Percentiles rank a stretch among this genome's conserved stretches.
phyloP scores from a whole-genome alignment of 163 green algal species.

The Chlorella variabilis region DNA sequence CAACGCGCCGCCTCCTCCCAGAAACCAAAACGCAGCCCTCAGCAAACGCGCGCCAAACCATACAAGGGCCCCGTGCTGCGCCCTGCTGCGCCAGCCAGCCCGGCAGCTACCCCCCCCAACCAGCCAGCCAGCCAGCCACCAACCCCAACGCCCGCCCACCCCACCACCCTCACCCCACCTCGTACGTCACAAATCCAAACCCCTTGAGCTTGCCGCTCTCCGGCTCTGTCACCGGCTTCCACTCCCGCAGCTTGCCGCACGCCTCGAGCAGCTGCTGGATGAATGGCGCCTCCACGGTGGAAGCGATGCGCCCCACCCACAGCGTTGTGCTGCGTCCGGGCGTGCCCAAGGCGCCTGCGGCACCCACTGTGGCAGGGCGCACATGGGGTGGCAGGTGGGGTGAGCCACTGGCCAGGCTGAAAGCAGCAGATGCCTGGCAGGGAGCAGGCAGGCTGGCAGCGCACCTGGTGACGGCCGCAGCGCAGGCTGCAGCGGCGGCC shows the following conservation, averaged over 20 bases:
- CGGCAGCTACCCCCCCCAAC: too few species aligned
- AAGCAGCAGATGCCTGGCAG: background rate
- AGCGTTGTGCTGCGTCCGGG: constrained; percentile 72
- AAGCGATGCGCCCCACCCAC: constrained; percentile 94
- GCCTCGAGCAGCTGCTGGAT: constrained; percentile 78
- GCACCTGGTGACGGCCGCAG: background rate
- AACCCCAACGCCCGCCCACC: too few species aligned
- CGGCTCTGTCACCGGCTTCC: constrained; percentile 87
- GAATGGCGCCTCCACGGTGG: constrained; percentile 67
- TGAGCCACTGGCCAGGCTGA: too few species aligned
- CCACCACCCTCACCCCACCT: too few species aligned
- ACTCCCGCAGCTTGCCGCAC: constrained; percentile 80
- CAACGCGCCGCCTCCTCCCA: too few species aligned
- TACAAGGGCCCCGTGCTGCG: too few species aligned
- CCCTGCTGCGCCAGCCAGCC: too few species aligned
- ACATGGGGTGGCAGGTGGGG: background rate
- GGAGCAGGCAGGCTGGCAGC: too few species aligned
- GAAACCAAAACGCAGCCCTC: too few species aligned
- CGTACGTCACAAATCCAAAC: constrained; percentile 91
- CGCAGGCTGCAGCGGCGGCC: background rate
- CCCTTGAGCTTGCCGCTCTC: constrained; percentile 82
- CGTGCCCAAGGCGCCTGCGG: too few species aligned
- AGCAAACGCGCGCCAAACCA: too few species aligned
- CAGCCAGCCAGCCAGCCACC: too few species aligned
- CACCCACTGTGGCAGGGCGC: background rate